These are phyloP conservation scores for Prunus fruticosa DNA, from an alignment of 306 rosid species.

Conservation along the genomic window DNA sequence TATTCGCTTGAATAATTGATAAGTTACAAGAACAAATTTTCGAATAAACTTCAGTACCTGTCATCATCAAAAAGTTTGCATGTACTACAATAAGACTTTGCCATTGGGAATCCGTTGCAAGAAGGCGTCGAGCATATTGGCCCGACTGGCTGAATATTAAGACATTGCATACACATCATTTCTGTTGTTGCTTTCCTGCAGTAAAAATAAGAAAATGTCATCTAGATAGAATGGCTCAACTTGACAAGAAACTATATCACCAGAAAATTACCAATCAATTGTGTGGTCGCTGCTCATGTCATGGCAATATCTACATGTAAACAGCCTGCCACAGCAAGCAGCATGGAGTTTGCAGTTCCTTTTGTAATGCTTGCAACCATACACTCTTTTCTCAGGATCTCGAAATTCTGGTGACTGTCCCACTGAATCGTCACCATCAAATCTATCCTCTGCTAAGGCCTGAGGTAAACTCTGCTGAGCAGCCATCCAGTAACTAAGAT, in stretches of 20 bases:
- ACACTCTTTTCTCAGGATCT: conserved; percentile 54
- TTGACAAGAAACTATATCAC: not conserved
- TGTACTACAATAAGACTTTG: conserved; percentile 70
- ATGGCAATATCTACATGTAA: conserved; percentile 87
- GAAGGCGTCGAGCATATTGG: conserved; percentile 69
- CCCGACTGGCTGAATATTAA: conserved; percentile 68
- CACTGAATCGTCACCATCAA: conserved; percentile 43
- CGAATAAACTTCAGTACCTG: conserved; percentile 47
- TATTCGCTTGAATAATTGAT: not conserved
- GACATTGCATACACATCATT: conserved; percentile 94
- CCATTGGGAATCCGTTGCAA: conserved; percentile 76
- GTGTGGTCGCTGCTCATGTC: conserved; percentile 80
- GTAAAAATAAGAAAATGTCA: conserved; percentile 23
- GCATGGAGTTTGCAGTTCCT: conserved; percentile 93
- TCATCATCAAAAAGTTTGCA: conserved; percentile 94
- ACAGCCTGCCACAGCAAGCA: conserved; percentile 81
- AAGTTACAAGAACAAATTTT: not conserved
- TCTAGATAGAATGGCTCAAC: not conserved
- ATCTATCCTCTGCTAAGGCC: conserved; percentile 37
- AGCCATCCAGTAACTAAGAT: conserved; percentile 81
- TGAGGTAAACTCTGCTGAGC: conserved; percentile 69
- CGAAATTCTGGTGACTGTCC: conserved; percentile 59
- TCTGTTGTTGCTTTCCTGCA: conserved; percentile 79
- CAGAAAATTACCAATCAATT: conserved; percentile 70
- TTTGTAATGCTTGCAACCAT: conserved; percentile 92